Evolutionary conservation across 495 filamentous ascomycete genomes (phyloP), one percentile per base, ranked within the genome.

Genomic region (Tuber aestivum): DNA sequence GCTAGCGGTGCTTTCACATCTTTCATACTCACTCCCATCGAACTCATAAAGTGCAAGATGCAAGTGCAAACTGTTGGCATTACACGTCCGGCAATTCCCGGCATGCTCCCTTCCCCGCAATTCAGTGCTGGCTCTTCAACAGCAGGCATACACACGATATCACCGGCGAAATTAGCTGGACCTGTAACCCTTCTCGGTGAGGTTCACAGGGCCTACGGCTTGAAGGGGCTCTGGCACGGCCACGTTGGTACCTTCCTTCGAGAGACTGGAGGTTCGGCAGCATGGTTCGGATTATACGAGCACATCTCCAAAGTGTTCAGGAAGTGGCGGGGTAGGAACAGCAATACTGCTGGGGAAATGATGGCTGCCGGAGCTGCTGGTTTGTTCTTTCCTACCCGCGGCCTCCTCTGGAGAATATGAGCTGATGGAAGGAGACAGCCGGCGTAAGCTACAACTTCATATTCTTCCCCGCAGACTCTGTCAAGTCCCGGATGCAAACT

Each of bases 11-110:
- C 92, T 35, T 90, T 97, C 80, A 97, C 96, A 2, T 94, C 92
- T 3, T 85, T 98, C 45, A 87, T 96, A 44, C 89, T 99, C 70
- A 99, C 96, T 0, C 96, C 96, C 0, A 93, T 99, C 73, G 96
- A 99, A 83, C 88, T 99, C 70, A 91, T 99, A 82, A 99, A 99
- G 85, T 99, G 96, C 88, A 95, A 95, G 85, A 96, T 99, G 87
- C 96, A 99, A 84, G 94, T 97, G 12, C 82, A 83, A 70, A 79
- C 81, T 9, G 74, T 83, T 35, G 73, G 72, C 10, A 50, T 80
- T 20, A 69, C 74, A 56, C 69, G 44, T 21, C 89, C 89, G 6
- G 38, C 70, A 41, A 50, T 70, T 70, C 35, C 85, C 88, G 10
- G 86, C 81, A 3, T 73, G 82, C 56, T 65, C 56, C 56, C 56